phyloP scores from a whole-genome alignment of 2,329 filamentous ascomycete species.

The Microdochium bolleyi region DNA sequence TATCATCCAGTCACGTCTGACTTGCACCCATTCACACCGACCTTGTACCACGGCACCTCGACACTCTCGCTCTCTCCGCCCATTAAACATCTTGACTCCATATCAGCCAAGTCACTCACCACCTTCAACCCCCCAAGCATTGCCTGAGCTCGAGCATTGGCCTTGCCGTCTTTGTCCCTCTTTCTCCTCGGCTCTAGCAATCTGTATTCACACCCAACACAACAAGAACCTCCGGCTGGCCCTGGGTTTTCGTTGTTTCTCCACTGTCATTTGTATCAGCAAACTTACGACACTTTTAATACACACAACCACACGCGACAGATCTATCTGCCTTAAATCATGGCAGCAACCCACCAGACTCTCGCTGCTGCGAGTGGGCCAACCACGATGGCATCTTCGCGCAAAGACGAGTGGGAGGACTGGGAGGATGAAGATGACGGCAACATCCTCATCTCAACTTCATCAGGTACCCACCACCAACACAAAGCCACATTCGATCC shows the following conservation, averaged over 20 bases:
- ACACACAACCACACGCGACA: background rate
- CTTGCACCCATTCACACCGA: too few species aligned
- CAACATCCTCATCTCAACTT: conserved; percentile 4
- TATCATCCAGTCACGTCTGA: background rate
- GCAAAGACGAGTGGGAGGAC: conserved; percentile 22
- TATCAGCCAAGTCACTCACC: background rate
- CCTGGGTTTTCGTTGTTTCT: background rate
- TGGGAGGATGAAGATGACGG: conserved; percentile 18
- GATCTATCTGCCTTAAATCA: background rate
- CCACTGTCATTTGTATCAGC: background rate
- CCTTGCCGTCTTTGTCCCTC: background rate
- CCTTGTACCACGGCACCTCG: background rate
- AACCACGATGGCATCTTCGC: background rate
- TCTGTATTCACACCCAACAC: background rate
- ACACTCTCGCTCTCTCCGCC: too few species aligned
- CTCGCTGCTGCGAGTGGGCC: background rate
- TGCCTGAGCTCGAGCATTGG: background rate
- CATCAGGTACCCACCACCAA: conserved; percentile 3
- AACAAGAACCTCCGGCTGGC: background rate
- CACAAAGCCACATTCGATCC: conserved; percentile 6
- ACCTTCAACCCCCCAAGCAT: background rate
- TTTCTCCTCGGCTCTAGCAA: background rate
- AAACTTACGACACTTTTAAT: background rate
- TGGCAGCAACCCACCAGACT: background rate
- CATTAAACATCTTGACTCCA: too few species aligned